Evolutionary conservation across 805 yeast genomes (phyloP), one percentile per base, ranked within the genome.

Genomic region (Metschnikowia bowlesiae): DNA sequence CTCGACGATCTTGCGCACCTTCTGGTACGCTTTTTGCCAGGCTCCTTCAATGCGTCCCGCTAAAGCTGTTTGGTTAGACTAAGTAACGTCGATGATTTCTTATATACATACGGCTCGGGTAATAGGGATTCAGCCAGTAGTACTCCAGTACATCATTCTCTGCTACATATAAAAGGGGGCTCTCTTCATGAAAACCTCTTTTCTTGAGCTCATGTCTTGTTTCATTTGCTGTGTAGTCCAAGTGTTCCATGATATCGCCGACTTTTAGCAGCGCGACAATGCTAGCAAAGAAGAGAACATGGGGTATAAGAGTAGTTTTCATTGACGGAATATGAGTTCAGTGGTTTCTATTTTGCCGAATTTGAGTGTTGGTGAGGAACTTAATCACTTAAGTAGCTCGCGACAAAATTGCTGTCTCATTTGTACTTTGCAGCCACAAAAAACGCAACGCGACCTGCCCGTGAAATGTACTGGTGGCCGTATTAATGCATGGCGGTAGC

Each of bases 1-100:
- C 48, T 76, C 76, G 14, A 82, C 85, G 31, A 82, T 61, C 49
- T 71, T 76, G 52, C 80, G 67, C 2, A 86, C 87, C 48, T 76
- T 76, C 14, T 71, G 75, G 60, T 74, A 81, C 1, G 87, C 86
- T 13, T 69, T 72, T 52, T 72, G 77, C 88, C 87, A 83, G 14
- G 74, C 74, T 42, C 69, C 69, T 39, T 73, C 78, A 18, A 78
- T 55, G 49, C 82, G 66, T 6, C 83, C 82, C 6, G 80, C 82
- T 29, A 63, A 47, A 4, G 74, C 74, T 67, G 22, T 30, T 10
- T 39, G 22, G 53, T 53, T 55, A 52, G 57, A 50, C 16, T 26
- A n/a, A 16, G 26, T 28, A 14, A 5, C 26, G 26, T 5, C 7
- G 16, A 22, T 4, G 13, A 36, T n/a, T n/a, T 33, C 37, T 16